Base-by-base conservation (phyloP, 768 basidiomycete species). In the Suillus plorans region DNA sequence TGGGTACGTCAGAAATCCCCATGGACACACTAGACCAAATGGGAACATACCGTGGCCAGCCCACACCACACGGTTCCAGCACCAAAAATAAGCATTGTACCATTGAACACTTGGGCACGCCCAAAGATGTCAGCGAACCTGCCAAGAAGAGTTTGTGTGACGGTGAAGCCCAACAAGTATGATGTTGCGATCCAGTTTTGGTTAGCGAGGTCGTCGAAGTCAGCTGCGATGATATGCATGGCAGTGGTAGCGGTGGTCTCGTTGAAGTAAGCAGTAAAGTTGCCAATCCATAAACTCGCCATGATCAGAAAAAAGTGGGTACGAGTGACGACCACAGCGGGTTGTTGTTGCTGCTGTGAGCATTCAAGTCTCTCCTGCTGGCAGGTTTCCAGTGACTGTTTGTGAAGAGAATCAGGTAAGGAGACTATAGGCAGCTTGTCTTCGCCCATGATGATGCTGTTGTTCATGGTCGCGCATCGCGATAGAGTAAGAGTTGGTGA, bases 111-210 rank as follows among this genome's bases (percentile, higher is more conserved):
- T 22, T 71, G 72, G 8, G 74, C 69, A 50, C 76, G 76, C 63
- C 76, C 76, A 63, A 77, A 77, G 9, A 77, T 74, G 36, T 77
- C 76, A 49, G 77, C 75, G 61, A 77, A 78, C 42, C 69, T 73
- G 63, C 76, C 76, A 12, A 77, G 76, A 1, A 77, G 64, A 0
- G 73, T 77, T 55, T 77, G 76, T 0, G 77, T 77, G 66, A 78
- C 77, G 50, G 77, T 77, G 52, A 77, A 77, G 36, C 76, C 76
- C 69, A 77, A 62, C 64, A 77, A 66, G 64, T 77, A 77, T 5
- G 76, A 73, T 0, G 76, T 77, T 3, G 76, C 76, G 41, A 77
- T 68, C 76, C 76, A 77, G 59, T 77, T 77, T 31, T 77, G 76
- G 68, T 73, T 76, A 0, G 76, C 60, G 25, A 78, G 70, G 9